These are phyloP conservation scores for Scytalidium sp. DNA, from an alignment of 2,329 filamentous ascomycete species.

Conservation along the genomic window DNA sequence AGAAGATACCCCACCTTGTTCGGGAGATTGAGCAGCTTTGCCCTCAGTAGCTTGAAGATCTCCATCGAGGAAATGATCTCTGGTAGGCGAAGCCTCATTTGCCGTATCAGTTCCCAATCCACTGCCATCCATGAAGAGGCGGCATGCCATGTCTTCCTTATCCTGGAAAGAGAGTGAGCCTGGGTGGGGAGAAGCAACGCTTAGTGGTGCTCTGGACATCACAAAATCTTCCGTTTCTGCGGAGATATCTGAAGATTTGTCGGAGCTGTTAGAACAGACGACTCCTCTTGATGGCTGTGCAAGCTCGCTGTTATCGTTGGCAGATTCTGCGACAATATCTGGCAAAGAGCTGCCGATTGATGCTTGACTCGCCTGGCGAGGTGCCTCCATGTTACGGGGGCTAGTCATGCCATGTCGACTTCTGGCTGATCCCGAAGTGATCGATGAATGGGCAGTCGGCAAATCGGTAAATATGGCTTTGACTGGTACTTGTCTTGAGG, in stretches of 20 bases:
- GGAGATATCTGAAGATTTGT: too few relatives aligned
- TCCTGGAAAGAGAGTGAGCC: too few relatives aligned
- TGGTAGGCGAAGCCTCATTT: too few relatives aligned
- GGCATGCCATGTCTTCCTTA: too few relatives aligned
- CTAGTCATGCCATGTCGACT: slow-evolving; percentile 7
- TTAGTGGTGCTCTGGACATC: too few relatives aligned
- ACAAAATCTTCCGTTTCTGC: too few relatives aligned
- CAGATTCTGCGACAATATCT: background rate
- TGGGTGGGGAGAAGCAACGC: too few relatives aligned
- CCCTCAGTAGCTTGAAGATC: background rate
- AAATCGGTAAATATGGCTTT: slow-evolving; percentile 25
- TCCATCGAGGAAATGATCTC: too few relatives aligned
- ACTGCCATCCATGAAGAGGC: too few relatives aligned
- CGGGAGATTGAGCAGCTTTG: slow-evolving; percentile 5
- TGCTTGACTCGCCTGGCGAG: background rate
- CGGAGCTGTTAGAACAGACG: too few relatives aligned
- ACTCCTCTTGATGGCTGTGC: background rate
- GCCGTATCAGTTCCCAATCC: too few relatives aligned
- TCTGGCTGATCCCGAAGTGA: slow-evolving; percentile 22
- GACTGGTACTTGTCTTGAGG: slow-evolving; percentile 13
- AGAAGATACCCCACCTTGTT: too few relatives aligned
- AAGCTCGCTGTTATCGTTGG: background rate
- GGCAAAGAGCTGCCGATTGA: background rate
- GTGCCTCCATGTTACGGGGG: background rate
- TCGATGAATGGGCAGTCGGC: slow-evolving; percentile 22